A percentile compares a stretch with the other conserved stretches of the same genome.
phyloP scores from a whole-genome alignment of 2,329 filamentous ascomycete species.

The Cercospora sojina region DNA sequence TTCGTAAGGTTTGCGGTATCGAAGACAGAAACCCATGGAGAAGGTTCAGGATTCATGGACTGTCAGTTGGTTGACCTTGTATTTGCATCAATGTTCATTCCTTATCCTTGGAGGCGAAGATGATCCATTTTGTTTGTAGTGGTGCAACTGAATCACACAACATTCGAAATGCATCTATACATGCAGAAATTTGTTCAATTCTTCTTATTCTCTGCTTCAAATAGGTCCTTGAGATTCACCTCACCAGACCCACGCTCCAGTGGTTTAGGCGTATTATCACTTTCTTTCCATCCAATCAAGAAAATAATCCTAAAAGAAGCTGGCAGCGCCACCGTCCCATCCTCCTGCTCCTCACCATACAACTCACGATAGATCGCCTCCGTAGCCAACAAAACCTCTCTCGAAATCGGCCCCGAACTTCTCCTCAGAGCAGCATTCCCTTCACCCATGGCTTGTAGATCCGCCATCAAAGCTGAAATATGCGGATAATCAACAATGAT shows the following conservation, averaged over 20 bases:
- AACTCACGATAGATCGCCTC: constrained; percentile 86
- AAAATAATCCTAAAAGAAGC: constrained; percentile 95
- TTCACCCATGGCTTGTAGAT: constrained; percentile 96
- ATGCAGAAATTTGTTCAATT: background rate
- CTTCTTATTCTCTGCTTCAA: constrained; percentile 48
- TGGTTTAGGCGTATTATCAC: constrained; percentile 73
- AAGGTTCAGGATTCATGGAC: background rate
- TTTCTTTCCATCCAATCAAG: constrained; percentile 98
- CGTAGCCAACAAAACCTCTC: constrained; percentile 81
- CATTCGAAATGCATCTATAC: background rate
- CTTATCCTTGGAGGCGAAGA: too few species aligned
- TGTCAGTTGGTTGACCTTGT: background rate
- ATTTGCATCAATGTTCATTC: background rate
- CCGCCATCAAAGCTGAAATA: constrained; percentile 85
- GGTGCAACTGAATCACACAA: too few species aligned
- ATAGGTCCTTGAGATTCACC: constrained; percentile 81
- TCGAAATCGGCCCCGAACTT: constrained; percentile 70
- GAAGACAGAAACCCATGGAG: background rate
- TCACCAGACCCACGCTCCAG: constrained; percentile 80
- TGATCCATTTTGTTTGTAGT: too few species aligned
- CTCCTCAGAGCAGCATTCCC: constrained; percentile 83
- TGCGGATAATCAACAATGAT: constrained; percentile 93
- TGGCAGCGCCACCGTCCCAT: constrained; percentile 63
- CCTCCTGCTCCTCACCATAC: constrained; percentile 70
- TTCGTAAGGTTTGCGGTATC: background rate